A percentile compares a stretch with the other conserved stretches of the same genome.
Conservation (phyloP, 2,329 filamentous ascomycete species). For the Neopestalotiopsis clavispora region DNA sequence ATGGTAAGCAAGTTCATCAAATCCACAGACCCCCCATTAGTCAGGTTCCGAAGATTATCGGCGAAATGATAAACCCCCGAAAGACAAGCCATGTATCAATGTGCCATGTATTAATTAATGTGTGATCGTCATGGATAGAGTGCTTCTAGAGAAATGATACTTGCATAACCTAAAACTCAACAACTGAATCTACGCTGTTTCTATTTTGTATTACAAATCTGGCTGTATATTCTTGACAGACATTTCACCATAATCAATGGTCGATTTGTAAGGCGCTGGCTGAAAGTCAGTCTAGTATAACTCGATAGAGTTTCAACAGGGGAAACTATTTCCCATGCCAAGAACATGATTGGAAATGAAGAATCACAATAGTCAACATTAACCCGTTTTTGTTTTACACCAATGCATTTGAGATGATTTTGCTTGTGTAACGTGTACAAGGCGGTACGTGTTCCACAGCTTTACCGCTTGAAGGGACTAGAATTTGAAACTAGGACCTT, state of each 20-base stretch:
- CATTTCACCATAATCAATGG: not conserved
- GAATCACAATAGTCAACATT: too few relatives aligned
- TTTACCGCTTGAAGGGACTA: too few relatives aligned
- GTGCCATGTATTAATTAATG: not conserved
- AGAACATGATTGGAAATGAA: not conserved
- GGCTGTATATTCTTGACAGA: not conserved
- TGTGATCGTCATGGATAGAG: not conserved
- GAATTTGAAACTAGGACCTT: too few relatives aligned
- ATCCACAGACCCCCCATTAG: not conserved
- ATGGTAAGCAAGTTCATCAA: not conserved
- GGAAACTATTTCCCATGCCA: not conserved
- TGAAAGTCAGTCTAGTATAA: not conserved
- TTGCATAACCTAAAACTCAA: not conserved
- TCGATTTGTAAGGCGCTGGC: not conserved
- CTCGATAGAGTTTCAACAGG: not conserved
- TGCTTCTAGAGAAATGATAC: not conserved
- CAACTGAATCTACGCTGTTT: not conserved
- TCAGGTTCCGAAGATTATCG: not conserved
- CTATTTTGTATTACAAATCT: not conserved
- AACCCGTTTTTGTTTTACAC: too few relatives aligned
- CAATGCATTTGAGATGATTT: too few relatives aligned
- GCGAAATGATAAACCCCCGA: not conserved
- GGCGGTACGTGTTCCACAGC: too few relatives aligned
- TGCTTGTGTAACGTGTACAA: too few relatives aligned
- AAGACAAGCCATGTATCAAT: not conserved